phyloP scores from a whole-genome alignment of 1,284 basidiomycete species.

The Ceratobasidium sp. region DNA sequence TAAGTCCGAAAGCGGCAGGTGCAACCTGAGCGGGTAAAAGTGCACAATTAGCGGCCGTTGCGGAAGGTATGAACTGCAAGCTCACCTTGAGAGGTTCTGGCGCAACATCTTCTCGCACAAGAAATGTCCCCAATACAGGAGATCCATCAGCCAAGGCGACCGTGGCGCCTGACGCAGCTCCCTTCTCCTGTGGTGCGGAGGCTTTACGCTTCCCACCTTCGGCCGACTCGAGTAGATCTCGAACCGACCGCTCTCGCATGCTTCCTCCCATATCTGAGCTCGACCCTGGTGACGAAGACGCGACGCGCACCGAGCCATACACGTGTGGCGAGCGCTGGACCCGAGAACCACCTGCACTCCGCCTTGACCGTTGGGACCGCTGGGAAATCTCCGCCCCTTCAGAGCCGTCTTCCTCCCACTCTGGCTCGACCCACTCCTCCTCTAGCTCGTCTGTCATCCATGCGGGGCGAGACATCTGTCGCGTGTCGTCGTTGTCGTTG shows the following conservation, averaged over 20 bases:
- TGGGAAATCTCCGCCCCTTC: slow-evolving; percentile 1
- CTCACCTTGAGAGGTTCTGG: slow-evolving; percentile 57
- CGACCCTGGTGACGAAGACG: neutral
- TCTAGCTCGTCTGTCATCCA: slow-evolving; percentile 54
- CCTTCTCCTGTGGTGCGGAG: neutral
- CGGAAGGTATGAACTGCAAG: slow-evolving; percentile 42
- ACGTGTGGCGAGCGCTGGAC: slow-evolving; percentile 11
- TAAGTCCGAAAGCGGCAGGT: slow-evolving; percentile 22
- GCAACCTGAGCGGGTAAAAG: neutral
- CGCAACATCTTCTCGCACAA: slow-evolving; percentile 75
- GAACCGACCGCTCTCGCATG: slow-evolving; percentile 20
- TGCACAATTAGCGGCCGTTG: neutral
- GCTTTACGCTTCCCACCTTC: slow-evolving; percentile 17
- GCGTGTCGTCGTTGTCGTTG: slow-evolving; percentile 40
- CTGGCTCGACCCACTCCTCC: slow-evolving; percentile 54
- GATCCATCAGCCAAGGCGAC: neutral
- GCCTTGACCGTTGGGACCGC: slow-evolving; percentile 20
- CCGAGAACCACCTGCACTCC: slow-evolving; percentile 10
- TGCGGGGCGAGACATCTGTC: slow-evolving; percentile 46
- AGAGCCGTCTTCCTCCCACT: slow-evolving; percentile 17
- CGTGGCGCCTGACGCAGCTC: neutral
- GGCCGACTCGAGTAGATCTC: slow-evolving; percentile 15
- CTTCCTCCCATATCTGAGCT: neutral
- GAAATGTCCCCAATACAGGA: slow-evolving; percentile 67
- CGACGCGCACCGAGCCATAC: slow-evolving; percentile 27